Conservation (phyloP, 2,329 filamentous ascomycete species). For the Phaeoacremonium minimum region DNA sequence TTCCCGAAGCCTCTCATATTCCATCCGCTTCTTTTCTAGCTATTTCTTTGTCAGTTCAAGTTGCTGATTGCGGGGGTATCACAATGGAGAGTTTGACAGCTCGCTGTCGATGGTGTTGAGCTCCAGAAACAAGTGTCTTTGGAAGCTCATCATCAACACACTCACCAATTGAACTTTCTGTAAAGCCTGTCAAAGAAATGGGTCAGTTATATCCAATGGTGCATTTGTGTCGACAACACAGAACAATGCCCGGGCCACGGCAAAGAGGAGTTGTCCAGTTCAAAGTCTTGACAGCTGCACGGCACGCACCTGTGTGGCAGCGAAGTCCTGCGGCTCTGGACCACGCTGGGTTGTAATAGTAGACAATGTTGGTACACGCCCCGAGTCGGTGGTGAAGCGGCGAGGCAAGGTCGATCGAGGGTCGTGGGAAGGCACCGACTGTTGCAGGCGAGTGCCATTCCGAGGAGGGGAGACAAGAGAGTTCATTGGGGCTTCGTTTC, state of each 20-base stretch:
- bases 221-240: no score
- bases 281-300: neutral
- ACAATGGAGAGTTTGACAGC: no score
- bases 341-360: conserved; percentile 51
- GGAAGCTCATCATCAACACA: no score
- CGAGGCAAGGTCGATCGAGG: conserved; percentile 75
- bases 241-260: no score
- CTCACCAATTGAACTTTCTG: conserved; percentile 77
- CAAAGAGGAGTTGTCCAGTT: no score
- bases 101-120: no score
- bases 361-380: conserved; percentile 72
- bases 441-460: conserved; percentile 60
- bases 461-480: conserved; percentile 71
- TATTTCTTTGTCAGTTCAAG: conserved; percentile 29
- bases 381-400: conserved; percentile 89
- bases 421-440: conserved; percentile 57
- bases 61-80: no score
- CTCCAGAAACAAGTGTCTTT: neutral
- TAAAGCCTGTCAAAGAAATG: conserved; percentile 45
- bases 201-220: no score
- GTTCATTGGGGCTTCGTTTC: conserved; percentile 71
- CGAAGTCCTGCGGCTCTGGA: conserved; percentile 47
- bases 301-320: conserved; percentile 18
- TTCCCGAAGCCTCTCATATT: conserved; percentile 87
- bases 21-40: conserved; percentile 90